A percentile compares a stretch with the other conserved stretches of the same genome.
phyloP scores from a whole-genome alignment of 805 yeast species.

The Saturnispora sekii region DNA sequence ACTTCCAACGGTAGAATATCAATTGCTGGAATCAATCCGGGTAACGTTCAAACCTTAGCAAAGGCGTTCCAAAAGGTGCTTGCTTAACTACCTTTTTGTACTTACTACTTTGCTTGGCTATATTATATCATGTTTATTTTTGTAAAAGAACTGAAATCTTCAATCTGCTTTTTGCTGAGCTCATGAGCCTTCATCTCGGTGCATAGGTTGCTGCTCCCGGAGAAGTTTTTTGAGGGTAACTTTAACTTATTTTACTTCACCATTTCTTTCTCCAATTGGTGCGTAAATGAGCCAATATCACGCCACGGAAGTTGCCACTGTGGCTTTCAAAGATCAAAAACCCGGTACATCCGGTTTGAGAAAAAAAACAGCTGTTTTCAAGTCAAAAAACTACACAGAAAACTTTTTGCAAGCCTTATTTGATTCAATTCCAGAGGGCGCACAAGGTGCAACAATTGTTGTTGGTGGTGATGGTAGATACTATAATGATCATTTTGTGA shows the following conservation, averaged over 20 bases:
- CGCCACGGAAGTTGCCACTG: slow-evolving; percentile 41
- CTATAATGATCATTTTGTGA: slow-evolving; percentile 75
- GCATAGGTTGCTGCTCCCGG: no score
- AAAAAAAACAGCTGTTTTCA: slow-evolving; percentile 80
- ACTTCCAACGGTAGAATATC: slow-evolving; percentile 89
- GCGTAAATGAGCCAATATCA: slow-evolving; percentile 5
- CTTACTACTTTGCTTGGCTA: neutral
- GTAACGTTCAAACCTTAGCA: slow-evolving; percentile 69
- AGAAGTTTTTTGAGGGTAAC: no score
- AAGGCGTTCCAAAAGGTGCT: neutral
- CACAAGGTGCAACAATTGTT: slow-evolving; percentile 62
- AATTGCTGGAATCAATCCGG: slow-evolving; percentile 76
- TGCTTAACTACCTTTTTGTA: neutral
- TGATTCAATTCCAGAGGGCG: slow-evolving; percentile 86
- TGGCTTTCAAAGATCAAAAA: slow-evolving; percentile 80
- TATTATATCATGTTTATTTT: no score
- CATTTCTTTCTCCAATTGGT: no score
- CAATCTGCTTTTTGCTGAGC: no score
- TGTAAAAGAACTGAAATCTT: no score
- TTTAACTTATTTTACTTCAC: no score
- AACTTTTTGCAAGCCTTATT: slow-evolving; percentile 86
- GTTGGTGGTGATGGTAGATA: slow-evolving; percentile 97
- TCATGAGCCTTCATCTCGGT: no score
- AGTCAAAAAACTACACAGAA: slow-evolving; percentile 73
- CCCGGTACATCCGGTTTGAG: slow-evolving; percentile 98